Evolutionary conservation across 2,329 filamentous ascomycete species (phyloP), one percentile per base, ranked within the genome.

Genomic region (Lachnellula cervina): DNA sequence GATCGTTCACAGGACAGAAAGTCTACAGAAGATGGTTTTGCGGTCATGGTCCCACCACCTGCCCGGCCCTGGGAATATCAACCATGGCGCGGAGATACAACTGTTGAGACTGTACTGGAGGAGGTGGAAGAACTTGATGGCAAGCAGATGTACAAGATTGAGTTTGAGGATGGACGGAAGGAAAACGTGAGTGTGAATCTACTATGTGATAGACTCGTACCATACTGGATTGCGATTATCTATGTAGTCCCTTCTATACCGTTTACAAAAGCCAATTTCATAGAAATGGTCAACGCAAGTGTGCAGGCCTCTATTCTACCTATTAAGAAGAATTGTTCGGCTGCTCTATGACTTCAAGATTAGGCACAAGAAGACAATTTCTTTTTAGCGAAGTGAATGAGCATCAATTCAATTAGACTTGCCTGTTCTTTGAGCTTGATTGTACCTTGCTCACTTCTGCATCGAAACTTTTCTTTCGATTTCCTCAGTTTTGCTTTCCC

Each of bases 131-230:
- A 53, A 3, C 28, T 50, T 11, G 50, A 62, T 52, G 63, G 61
- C 8, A 43, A 63, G 28, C 23, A 45, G 16, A 56, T 59, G 50
- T 72, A 70, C 53, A 59, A 50, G 35, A 64, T 72, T 19, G 64
- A 66, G 52, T 70, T 64, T 54, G 68, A 67, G 35, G 66, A 69
- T 60, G 69, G 69, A 11, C 64, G 55, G 48, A 56, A 63, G 54
- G 64, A 67, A 49, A 55, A 61, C 49, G 70, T 72, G 56, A 66
- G 69, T 70, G 32, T 14, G 13, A 25, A 34, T 50, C 52, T 23
- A 35, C 28, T 52, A 47, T 49, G 5, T 19, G 23, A 21, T 23
- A 47, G 25, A 47, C 28, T 16, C 23, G 5, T 6, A 28, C 28
- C 5, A 6, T 28, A 11, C 11, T 14, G 9, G 11, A n/a, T 21